phyloP scores from a whole-genome alignment of 305 asterid species.

The Rubia tinctorum region DNA sequence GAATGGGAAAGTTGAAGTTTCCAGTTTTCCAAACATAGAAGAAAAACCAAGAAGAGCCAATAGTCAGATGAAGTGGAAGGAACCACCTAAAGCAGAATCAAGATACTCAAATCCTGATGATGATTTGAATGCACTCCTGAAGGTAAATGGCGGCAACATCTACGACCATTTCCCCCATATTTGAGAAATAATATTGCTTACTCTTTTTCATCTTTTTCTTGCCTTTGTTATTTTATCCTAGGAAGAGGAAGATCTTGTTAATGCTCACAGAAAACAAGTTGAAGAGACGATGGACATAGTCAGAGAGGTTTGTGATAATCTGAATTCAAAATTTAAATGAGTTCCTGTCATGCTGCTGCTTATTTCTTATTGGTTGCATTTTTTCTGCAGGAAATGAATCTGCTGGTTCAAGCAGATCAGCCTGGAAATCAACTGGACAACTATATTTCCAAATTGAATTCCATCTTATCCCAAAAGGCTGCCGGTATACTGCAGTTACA shows the following conservation, averaged over 20 bases:
- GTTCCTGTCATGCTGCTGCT: not conserved
- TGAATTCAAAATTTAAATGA: not conserved
- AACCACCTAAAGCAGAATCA: constrained; percentile 59
- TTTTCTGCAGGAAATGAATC: constrained; percentile 83
- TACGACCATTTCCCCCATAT: not conserved
- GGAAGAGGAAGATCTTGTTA: constrained; percentile 98
- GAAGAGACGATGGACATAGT: constrained; percentile 98
- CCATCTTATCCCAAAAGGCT: constrained; percentile 89
- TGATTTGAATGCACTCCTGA: constrained; percentile 67
- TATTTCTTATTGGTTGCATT: not conserved
- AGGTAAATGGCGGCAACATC: constrained; percentile 39
- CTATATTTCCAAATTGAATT: constrained; percentile 68
- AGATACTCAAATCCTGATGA: constrained; percentile 53
- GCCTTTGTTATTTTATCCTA: constrained; percentile 22
- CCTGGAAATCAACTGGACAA: constrained; percentile 90
- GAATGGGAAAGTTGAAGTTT: constrained; percentile 47
- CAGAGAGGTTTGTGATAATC: constrained; percentile 60
- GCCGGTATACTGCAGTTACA: constrained; percentile 79
- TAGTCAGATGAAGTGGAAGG: constrained; percentile 63
- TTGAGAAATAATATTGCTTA: not conserved
- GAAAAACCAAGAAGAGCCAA: constrained; percentile 54
- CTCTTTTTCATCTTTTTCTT: not conserved
- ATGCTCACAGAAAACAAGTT: constrained; percentile 92
- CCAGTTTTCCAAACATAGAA: constrained; percentile 40
- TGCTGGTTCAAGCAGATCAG: constrained; percentile 91